Evolutionary conservation across 2,329 filamentous ascomycete genomes (phyloP).

Genomic region (Lecanicillium sp.): DNA sequence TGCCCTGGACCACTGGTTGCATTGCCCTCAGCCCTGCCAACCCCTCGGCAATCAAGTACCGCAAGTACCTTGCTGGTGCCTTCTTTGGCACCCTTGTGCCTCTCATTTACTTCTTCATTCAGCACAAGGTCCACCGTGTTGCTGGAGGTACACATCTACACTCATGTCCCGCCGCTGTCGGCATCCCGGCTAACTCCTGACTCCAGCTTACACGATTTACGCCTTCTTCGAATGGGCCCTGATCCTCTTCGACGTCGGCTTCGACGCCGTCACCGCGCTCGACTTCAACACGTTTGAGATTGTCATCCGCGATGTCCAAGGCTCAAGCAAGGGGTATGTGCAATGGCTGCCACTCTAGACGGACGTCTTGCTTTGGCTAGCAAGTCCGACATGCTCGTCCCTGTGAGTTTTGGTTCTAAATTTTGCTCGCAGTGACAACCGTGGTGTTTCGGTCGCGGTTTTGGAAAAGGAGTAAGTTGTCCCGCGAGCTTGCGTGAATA

Average conservation of each 20-base stretch:
- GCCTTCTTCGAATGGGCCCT: slow-evolving; percentile 97
- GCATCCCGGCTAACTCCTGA: slow-evolving; percentile 14
- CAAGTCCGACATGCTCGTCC: slow-evolving; percentile 27
- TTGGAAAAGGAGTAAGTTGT: slow-evolving; percentile 68
- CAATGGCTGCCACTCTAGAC: slow-evolving; percentile 84
- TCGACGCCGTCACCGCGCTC: slow-evolving; percentile 88
- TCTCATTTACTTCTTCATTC: slow-evolving; percentile 94
- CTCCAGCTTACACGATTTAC: slow-evolving; percentile 90
- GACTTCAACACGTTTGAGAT: slow-evolving; percentile 90
- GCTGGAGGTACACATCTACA: slow-evolving; percentile 68
- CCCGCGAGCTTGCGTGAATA: not conserved
- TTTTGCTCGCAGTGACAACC: slow-evolving; percentile 38
- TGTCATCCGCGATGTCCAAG: slow-evolving; percentile 81
- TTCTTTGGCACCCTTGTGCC: slow-evolving; percentile 92
- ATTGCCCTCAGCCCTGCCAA: slow-evolving; percentile 83
- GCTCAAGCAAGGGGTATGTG: slow-evolving; percentile 96
- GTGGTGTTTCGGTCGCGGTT: slow-evolving; percentile 40
- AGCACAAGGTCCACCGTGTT: slow-evolving; percentile 94
- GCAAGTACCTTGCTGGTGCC: slow-evolving; percentile 72
- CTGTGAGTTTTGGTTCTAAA: slow-evolving; percentile 34
- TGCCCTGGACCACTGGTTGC: slow-evolving; percentile 93
- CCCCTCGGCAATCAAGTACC: slow-evolving; percentile 73
- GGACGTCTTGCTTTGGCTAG: slow-evolving; percentile 29
- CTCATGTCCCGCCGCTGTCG: not conserved
- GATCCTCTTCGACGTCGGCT: slow-evolving; percentile 90